Evolutionary conservation across 2,329 filamentous ascomycete genomes (phyloP).

Genomic region (Verticillium nonalfalfae): DNA sequence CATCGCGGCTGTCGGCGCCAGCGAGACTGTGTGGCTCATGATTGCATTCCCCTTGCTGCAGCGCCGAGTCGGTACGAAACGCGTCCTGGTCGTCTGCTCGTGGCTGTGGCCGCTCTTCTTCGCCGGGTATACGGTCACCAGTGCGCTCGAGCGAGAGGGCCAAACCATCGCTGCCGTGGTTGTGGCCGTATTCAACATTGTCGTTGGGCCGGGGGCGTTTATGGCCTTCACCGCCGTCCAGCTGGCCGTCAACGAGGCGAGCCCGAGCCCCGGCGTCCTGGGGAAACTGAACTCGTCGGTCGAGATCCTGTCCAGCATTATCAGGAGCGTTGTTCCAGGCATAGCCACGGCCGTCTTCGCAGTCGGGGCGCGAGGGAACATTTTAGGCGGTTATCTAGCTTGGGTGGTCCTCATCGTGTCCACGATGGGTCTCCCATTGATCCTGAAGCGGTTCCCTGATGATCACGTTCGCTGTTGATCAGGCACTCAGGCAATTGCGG

Average conservation of each 20-base stretch:
- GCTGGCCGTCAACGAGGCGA: conserved; percentile 68
- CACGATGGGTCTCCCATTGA: neutral
- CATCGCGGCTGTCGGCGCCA: conserved; percentile 56
- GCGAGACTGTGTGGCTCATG: conserved; percentile 67
- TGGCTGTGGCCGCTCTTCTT: conserved; percentile 59
- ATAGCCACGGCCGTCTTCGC: neutral
- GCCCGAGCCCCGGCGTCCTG: conserved; percentile 56
- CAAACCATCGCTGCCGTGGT: conserved; percentile 23
- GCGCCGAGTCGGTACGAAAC: conserved; percentile 57
- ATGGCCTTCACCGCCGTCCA: conserved; percentile 69
- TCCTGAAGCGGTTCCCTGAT: neutral
- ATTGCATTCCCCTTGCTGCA: conserved; percentile 65
- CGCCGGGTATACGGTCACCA: conserved; percentile 47
- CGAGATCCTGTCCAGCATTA: neutral
- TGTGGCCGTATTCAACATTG: conserved; percentile 52
- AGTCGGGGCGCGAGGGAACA: neutral
- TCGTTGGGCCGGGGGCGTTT: conserved; percentile 54
- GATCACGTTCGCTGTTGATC: too few species aligned
- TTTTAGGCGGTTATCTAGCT: neutral
- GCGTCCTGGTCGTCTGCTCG: conserved; percentile 50
- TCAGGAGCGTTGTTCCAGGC: neutral
- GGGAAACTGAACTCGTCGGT: conserved; percentile 56
- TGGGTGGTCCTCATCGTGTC: neutral
- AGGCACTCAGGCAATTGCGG: too few species aligned
- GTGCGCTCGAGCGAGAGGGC: conserved; percentile 45